A percentile compares a stretch with the other conserved stretches of the same genome.
Evolutionary conservation across 2,329 filamentous ascomycete genomes (phyloP).

Genomic region (Septoria petroselini): DNA sequence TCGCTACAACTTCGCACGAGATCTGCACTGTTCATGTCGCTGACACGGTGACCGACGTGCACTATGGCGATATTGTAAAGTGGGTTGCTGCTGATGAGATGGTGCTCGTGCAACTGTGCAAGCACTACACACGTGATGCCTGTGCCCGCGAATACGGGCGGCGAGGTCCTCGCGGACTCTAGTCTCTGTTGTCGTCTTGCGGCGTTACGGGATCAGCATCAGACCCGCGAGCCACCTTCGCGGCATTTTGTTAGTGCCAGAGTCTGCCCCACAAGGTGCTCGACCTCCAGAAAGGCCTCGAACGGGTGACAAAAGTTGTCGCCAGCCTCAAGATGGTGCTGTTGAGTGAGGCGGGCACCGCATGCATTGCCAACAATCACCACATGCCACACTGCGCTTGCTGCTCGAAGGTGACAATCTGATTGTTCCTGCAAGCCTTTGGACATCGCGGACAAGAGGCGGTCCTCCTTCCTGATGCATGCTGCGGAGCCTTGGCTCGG

Average conservation of each 20-base stretch:
- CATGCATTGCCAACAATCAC: conserved; percentile 10
- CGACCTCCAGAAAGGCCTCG: conserved; percentile 3
- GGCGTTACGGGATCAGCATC: conserved; percentile 16
- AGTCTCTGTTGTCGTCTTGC: conserved; percentile 4
- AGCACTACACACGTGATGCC: not conserved
- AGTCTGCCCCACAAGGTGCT: conserved; percentile 10
- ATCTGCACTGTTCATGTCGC: conserved; percentile 14
- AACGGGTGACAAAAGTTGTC: not conserved
- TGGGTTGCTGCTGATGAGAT: not conserved
- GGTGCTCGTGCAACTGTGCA: not conserved
- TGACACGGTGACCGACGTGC: conserved; percentile 6
- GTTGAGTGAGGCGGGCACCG: no score
- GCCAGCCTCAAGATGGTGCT: conserved; percentile 7
- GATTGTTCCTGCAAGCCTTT: no score
- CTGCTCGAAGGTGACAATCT: no score
- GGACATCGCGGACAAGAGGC: not conserved
- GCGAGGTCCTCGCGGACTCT: conserved; percentile 14
- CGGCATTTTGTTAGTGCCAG: conserved; percentile 8
- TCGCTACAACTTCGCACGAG: conserved; percentile 23
- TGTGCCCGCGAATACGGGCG: conserved; percentile 4
- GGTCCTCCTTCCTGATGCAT: conserved; percentile 19
- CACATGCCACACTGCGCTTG: no score
- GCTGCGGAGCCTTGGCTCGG: conserved; percentile 11
- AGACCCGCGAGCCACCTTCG: conserved; percentile 17
- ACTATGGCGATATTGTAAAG: conserved; percentile 12